phyloP scores from a whole-genome alignment of 306 rosid genomes.

The Rosa multiflora region DNA sequence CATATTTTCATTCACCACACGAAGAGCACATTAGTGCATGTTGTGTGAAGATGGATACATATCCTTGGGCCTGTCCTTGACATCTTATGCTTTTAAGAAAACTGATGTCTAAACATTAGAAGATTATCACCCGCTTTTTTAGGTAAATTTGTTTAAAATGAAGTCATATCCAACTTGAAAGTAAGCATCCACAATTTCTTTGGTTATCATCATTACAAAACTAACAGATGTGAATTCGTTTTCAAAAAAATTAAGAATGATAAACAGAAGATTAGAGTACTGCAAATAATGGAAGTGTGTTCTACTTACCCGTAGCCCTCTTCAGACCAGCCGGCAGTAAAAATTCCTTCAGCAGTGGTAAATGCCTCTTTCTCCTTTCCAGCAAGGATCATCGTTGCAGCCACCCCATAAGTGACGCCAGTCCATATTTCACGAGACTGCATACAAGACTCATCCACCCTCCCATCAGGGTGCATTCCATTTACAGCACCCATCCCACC shows the following conservation, averaged over 20 bases:
- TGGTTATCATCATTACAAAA: not conserved
- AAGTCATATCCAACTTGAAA: not conserved
- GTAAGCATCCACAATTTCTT: no score
- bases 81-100: not conserved
- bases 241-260: not conserved
- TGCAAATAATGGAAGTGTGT: constrained; percentile 1
- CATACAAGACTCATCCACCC: constrained; percentile 98
- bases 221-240: not conserved
- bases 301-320: constrained; percentile 90
- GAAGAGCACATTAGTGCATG: not conserved
- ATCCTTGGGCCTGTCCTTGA: not conserved
- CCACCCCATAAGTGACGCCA: constrained; percentile 93
- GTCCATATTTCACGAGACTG: constrained; percentile 99
- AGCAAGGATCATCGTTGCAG: constrained; percentile 90
- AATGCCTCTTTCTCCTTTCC: constrained; percentile 97
- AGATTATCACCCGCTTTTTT: not conserved
- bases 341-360: constrained; percentile 84
- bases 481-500: constrained; percentile 98
- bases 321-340: constrained; percentile 93
- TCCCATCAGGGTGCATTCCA: constrained; percentile 94
- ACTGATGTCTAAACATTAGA: not conserved
- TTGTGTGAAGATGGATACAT: not conserved
- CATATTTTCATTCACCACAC: not conserved
- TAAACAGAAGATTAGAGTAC: not conserved
- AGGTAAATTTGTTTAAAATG: not conserved